phyloP scores from a whole-genome alignment of 371 early-diverging fungal genomes.

The Funneliformis caledonium region DNA sequence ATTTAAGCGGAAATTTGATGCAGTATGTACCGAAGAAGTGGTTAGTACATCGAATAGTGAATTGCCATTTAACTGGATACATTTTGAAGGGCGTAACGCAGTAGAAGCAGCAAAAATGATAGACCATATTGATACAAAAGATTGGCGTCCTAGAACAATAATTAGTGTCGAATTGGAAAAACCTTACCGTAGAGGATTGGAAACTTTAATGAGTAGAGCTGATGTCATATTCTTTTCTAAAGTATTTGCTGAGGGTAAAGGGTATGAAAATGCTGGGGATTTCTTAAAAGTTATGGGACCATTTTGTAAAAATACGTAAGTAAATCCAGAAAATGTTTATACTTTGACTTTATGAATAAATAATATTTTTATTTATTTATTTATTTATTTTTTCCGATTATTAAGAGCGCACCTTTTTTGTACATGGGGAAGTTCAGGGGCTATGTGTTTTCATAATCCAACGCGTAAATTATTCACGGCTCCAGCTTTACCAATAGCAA shows the following conservation, averaged over 20 bases:
- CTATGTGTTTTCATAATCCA: slow-evolving; percentile 48
- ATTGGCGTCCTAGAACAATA: slow-evolving; percentile 48
- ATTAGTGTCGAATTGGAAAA: slow-evolving; percentile 73
- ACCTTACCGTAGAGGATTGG: slow-evolving; percentile 58
- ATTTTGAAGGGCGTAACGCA: slow-evolving; percentile 73
- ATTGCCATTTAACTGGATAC: slow-evolving; percentile 54
- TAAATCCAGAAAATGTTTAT: neutral
- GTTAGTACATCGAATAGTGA: neutral
- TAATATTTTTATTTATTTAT: neutral
- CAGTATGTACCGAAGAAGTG: slow-evolving; percentile 28
- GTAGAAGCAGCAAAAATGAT: slow-evolving; percentile 56
- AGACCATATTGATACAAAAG: slow-evolving; percentile 52
- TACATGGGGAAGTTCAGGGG: slow-evolving; percentile 64
- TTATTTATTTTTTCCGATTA: neutral
- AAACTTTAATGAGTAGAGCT: slow-evolving; percentile 54
- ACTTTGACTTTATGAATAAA: neutral
- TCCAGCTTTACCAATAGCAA: slow-evolving; percentile 48
- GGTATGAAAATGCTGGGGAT: slow-evolving; percentile 48
- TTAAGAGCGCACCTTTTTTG: slow-evolving; percentile 56
- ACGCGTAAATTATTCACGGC: slow-evolving; percentile 47
- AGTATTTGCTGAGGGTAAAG: slow-evolving; percentile 61
- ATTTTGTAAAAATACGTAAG: slow-evolving; percentile 53
- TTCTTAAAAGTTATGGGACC: slow-evolving; percentile 49
- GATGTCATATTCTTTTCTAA: slow-evolving; percentile 69
- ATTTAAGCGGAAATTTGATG: slow-evolving; percentile 46